These are phyloP conservation scores for Penicillium goetzii DNA, from an alignment of 495 filamentous ascomycete species.

Conservation along the genomic window DNA sequence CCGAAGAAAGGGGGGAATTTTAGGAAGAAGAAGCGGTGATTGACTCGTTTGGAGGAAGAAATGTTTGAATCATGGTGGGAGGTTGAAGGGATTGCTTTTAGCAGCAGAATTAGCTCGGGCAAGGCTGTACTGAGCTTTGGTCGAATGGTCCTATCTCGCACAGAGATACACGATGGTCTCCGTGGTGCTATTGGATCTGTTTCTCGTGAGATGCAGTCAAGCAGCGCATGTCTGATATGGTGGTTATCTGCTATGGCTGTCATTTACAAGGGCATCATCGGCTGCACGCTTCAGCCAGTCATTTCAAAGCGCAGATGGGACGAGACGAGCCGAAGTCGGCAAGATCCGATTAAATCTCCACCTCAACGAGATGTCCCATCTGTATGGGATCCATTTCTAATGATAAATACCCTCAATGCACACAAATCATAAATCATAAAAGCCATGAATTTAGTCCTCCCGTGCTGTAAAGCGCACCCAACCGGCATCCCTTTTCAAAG, in stretches of 20 bases:
- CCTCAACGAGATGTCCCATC: not conserved
- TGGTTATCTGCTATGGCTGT: too few relatives aligned
- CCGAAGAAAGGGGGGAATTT: slow-evolving; percentile 42
- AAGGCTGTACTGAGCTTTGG: too few relatives aligned
- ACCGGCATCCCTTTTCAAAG: slow-evolving; percentile 28
- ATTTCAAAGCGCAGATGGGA: not conserved
- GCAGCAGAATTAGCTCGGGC: too few relatives aligned
- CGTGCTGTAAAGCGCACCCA: not conserved
- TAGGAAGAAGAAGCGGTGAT: slow-evolving; percentile 45
- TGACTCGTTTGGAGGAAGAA: not conserved
- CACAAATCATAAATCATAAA: slow-evolving; percentile 20
- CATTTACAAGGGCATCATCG: too few relatives aligned
- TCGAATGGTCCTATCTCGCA: too few relatives aligned
- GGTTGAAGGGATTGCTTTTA: too few relatives aligned
- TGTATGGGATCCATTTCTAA: not conserved
- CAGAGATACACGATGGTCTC: not conserved
- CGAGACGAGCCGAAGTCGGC: not conserved
- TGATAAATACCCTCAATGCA: slow-evolving; percentile 3
- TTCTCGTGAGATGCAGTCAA: not conserved
- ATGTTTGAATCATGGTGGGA: not conserved
- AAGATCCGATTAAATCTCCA: not conserved
- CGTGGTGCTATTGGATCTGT: not conserved
- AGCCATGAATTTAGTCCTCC: not conserved
- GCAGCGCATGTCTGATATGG: not conserved
- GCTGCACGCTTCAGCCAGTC: not conserved